A percentile compares a stretch with the other conserved stretches of the same genome.
Conservation (phyloP, 192 early-diverging fungal genomes). For the Kickxella alabastrina region DNA sequence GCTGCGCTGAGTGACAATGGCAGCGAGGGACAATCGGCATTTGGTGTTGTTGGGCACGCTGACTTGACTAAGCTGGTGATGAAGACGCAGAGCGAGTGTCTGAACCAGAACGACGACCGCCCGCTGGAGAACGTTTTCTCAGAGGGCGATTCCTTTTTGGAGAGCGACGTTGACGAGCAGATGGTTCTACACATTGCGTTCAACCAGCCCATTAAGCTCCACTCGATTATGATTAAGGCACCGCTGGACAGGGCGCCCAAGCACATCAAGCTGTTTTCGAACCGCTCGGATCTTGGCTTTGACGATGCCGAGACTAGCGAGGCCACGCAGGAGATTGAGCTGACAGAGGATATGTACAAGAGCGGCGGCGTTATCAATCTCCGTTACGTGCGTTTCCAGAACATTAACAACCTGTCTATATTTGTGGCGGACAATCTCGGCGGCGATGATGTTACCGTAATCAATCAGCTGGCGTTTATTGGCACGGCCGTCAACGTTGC, state of each 20-base stretch:
- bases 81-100: constrained; percentile 69
- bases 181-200: constrained; percentile 84
- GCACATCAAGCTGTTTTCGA: constrained; percentile 83
- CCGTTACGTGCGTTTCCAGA: constrained; percentile 94
- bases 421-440: constrained; percentile 87
- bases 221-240: constrained; percentile 56
- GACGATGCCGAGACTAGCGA: constrained; percentile 79
- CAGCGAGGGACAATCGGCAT: constrained; percentile 21
- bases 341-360: constrained; percentile 68
- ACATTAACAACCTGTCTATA: constrained; percentile 72
- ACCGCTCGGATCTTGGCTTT: constrained; percentile 76
- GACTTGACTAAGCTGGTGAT: constrained; percentile 65
- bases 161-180: constrained; percentile 96
- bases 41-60: constrained; percentile 52
- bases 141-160: constrained; percentile 64
- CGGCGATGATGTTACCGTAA: constrained; percentile 75
- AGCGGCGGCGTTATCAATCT: constrained; percentile 65
- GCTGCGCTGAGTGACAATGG: constrained; percentile 14
- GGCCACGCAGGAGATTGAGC: constrained; percentile 70
- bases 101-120: constrained; percentile 82
- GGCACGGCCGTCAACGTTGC: constrained; percentile 65
- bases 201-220: constrained; percentile 70
- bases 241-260: constrained; percentile 71
- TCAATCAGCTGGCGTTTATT: constrained; percentile 76
- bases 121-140: constrained; percentile 74